Conservation (phyloP, 1,284 basidiomycete genomes). For the Rhodotorula glutinis region DNA sequence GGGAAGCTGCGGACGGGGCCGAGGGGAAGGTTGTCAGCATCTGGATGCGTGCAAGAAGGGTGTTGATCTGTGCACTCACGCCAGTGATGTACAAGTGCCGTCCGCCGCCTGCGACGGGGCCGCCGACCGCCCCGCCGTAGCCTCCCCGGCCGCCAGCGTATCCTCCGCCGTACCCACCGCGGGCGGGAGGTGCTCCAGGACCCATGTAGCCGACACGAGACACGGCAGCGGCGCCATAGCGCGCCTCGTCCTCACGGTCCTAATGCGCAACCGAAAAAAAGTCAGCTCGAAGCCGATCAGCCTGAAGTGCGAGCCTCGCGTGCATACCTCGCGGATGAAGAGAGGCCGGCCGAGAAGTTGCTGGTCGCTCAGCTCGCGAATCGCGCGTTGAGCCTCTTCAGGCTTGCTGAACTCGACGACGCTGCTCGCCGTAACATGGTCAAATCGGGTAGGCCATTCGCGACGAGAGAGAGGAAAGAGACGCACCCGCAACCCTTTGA, state of each 20-base stretch:
- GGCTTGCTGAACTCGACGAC: constrained; percentile 85
- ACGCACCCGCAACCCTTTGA: constrained; percentile 97
- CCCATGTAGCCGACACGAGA: constrained; percentile 52
- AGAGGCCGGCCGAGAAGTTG: constrained; percentile 84
- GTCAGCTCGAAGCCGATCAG: no score
- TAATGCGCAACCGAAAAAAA: constrained; percentile 46
- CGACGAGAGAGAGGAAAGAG: background rate
- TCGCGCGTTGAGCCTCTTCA: constrained; percentile 79
- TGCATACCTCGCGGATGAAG: constrained; percentile 87
- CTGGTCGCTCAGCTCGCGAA: constrained; percentile 82
- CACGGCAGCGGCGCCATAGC: constrained; percentile 88
- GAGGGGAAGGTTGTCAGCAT: background rate
- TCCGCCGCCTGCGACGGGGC: constrained; percentile 15
- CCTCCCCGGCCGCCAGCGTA: constrained; percentile 33
- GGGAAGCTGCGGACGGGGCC: constrained; percentile 79
- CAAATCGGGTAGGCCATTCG: background rate
- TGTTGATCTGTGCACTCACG: no score
- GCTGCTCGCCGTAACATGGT: constrained; percentile 52
- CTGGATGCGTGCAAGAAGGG: no score
- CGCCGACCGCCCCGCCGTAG: constrained; percentile 24
- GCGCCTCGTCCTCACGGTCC: constrained; percentile 94
- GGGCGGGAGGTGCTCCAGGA: constrained; percentile 45
- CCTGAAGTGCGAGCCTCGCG: background rate
- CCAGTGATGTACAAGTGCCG: constrained; percentile 36
- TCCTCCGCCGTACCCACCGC: constrained; percentile 44